phyloP scores from a whole-genome alignment of 1,139 yeast genomes.

The Spathaspora jeffriesii region DNA sequence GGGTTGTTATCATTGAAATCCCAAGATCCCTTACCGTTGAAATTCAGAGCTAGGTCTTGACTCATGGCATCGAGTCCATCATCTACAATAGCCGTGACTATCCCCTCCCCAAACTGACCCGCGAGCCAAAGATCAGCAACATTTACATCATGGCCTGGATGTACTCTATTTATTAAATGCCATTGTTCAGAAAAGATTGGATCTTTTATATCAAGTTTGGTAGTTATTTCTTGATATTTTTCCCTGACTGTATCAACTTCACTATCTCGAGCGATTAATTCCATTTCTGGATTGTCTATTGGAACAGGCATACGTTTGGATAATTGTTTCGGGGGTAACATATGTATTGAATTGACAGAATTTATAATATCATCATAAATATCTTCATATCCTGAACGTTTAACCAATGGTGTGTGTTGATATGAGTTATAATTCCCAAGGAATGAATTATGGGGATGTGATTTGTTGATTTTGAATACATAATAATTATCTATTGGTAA shows the following conservation, averaged over 20 bases:
- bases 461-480: constrained; percentile 57
- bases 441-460: constrained; percentile 30
- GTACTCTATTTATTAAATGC: constrained; percentile 77
- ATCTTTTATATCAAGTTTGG: constrained; percentile 68
- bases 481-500: constrained; percentile 57
- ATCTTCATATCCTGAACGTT: constrained; percentile 27
- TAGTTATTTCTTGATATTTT: constrained; percentile 34
- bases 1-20: constrained; percentile 82
- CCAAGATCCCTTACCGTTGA: constrained; percentile 79
- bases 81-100: constrained; percentile 87
- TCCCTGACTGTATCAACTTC: constrained; percentile 36
- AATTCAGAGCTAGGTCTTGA: constrained; percentile 70
- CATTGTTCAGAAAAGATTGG: constrained; percentile 85
- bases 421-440: constrained; percentile 41
- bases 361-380: constrained; percentile 28
- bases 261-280: constrained; percentile 13
- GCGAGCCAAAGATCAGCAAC: constrained; percentile 85
- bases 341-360: constrained; percentile 45
- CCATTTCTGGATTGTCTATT: constrained; percentile 11
- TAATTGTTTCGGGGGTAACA: constrained; percentile 49
- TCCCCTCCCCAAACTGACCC: constrained; percentile 79
- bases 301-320: constrained; percentile 47
- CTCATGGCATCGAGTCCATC: constrained; percentile 90
- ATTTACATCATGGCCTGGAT: constrained; percentile 84
- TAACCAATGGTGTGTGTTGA: constrained; percentile 19